Base-by-base conservation (phyloP, 1,284 basidiomycete genomes). In the Trametes hirsuta region DNA sequence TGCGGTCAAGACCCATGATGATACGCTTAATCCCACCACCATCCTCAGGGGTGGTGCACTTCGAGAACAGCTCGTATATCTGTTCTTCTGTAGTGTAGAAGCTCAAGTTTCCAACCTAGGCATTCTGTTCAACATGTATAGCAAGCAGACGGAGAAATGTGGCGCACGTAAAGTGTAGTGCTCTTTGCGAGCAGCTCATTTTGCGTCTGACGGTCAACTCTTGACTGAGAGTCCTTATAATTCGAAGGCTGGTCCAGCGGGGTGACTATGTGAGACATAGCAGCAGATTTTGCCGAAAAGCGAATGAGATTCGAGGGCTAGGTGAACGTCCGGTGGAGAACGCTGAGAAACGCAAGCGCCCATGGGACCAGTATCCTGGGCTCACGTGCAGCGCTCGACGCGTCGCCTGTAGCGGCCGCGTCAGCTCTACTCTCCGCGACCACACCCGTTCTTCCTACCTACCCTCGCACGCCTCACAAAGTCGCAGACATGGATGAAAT, bases 61-160 rank as follows among this genome's bases (percentile, higher is more conserved):
- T 94, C 59, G 90, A 88, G 77, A 99, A 99, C 52, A 99, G 79
- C 76, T 99, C 97, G 79, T 98, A 98, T 77, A 99, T 98, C 78
- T 99, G 97, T 73, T 98, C 96, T 79, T 99, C 97, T 50, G 97
- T 98, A 10, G 96, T 98, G 79, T 93, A 97, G 77, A 97, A 98
- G 78, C 94, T 95, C 74, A 98, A 80, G 76, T 98, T 98, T 71
- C 96, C 97, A 71, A 99, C 90, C 86, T 98, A 67, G 71, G 69
- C 69, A 12, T 36, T 53, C 18, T 11, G 41, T 47, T 42, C 14
- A 58, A 52, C 37, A 40, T 46, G 47, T 25, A 42, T 39, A 18
- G 42, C 5, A 21, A 39, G n/a, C n/a, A 53, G 45, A 1, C 45
- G 30, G 59, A 57, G 35, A 46, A 79, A 44, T 58, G 51, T 50